Percentiles rank a stretch among this genome's conserved stretches.
Evolutionary conservation across 2,329 filamentous ascomycete genomes (phyloP).

Genomic region (Aspergillus aculeatinus): DNA sequence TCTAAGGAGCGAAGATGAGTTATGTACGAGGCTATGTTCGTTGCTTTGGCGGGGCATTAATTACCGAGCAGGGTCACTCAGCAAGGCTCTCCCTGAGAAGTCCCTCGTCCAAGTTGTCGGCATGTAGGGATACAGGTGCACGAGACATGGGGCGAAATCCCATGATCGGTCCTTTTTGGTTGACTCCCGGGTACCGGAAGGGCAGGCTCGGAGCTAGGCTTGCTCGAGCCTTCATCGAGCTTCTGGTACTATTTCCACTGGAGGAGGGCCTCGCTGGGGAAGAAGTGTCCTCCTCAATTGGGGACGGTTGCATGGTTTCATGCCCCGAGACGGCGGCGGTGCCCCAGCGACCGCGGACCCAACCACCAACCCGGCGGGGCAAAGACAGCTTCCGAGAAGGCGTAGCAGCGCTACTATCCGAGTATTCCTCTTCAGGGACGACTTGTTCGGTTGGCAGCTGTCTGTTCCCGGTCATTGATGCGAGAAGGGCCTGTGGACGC

Average conservation of each 20-base stretch:
- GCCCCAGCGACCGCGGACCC: constrained; percentile 65
- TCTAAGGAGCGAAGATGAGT: not conserved
- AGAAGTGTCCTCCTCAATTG: constrained; percentile 12
- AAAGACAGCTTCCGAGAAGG: constrained; percentile 37
- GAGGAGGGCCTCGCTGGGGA: constrained; percentile 55
- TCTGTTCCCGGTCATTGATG: constrained; percentile 35
- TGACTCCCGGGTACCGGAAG: constrained; percentile 67
- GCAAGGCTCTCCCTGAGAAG: constrained; percentile 61
- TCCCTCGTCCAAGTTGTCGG: constrained; percentile 59
- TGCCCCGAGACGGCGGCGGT: constrained; percentile 43
- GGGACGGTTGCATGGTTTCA: not conserved
- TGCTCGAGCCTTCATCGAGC: not conserved
- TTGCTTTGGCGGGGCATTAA: not conserved
- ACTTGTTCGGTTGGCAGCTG: constrained; percentile 25
- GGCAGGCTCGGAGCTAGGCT: constrained; percentile 15
- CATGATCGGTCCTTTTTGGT: constrained; percentile 72
- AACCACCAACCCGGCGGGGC: constrained; percentile 60
- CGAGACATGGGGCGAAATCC: constrained; percentile 64
- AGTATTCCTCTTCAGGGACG: constrained; percentile 23
- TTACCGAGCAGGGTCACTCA: constrained; percentile 32
- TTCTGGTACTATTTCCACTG: constrained; percentile 40
- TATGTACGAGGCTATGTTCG: not conserved
- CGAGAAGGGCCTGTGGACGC: constrained; percentile 36
- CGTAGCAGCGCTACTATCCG: constrained; percentile 18
- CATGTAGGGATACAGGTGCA: constrained; percentile 57